These are phyloP conservation scores for Penicillium vulpinum DNA, from an alignment of 2,329 filamentous ascomycete genomes.

Conservation along the genomic window DNA sequence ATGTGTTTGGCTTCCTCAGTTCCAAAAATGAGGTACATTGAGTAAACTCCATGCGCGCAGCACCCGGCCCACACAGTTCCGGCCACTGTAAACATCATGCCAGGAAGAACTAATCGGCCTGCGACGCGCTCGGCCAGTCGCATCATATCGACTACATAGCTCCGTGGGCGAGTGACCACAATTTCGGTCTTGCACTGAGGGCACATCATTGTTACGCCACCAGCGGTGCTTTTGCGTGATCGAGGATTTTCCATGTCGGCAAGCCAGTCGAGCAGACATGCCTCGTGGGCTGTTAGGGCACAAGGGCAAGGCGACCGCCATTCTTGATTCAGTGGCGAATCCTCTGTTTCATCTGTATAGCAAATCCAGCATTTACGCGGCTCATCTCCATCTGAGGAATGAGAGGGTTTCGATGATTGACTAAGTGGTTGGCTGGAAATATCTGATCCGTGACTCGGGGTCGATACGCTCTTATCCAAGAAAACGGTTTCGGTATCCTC, in stretches of 20 bases:
- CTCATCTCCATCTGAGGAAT: constrained; percentile 30
- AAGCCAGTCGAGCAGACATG: constrained; percentile 87
- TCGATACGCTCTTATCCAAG: constrained; percentile 25
- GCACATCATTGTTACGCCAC: constrained; percentile 67
- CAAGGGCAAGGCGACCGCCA: constrained; percentile 93
- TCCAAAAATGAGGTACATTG: constrained; percentile 67
- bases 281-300: constrained; percentile 85
- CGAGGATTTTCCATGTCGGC: constrained; percentile 75
- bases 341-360: constrained; percentile 65
- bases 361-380: constrained; percentile 67
- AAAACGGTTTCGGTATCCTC: constrained; percentile 35
- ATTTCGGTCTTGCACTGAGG: constrained; percentile 89
- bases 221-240: constrained; percentile 51
- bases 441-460: constrained; percentile 14
- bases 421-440: constrained; percentile 19
- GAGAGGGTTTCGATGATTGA: constrained; percentile 13
- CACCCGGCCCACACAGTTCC: constrained; percentile 54
- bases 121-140: constrained; percentile 59
- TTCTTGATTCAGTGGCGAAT: constrained; percentile 57
- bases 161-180: constrained; percentile 70
- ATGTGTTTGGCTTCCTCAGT: constrained; percentile 59
- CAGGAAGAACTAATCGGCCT: constrained; percentile 63
- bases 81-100: constrained; percentile 55
- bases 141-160: constrained; percentile 68
- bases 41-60: constrained; percentile 61